Evolutionary conservation across 495 filamentous ascomycete genomes (phyloP), one percentile per base, ranked within the genome.

Genomic region (Penicillium maclennaniae): DNA sequence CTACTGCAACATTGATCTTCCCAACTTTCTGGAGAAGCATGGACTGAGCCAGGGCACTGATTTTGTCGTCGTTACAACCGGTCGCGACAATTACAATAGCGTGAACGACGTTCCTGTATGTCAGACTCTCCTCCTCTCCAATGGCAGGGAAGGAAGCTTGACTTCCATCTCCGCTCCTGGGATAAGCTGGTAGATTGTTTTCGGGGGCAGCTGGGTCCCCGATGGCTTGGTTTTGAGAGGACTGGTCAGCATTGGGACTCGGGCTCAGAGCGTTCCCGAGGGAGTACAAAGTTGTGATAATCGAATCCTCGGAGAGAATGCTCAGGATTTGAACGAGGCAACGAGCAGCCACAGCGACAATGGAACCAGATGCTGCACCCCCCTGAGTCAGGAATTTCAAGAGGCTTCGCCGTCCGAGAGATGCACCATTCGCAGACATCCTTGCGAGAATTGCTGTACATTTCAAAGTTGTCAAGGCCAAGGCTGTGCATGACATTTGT

Each of bases 1-100:
- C 91, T 7, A 96, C 84, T 1, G 79, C 67, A 52, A 79, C 71
- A 62, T 80, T 92, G 36, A 96, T 77, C 61, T 91, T 92, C 8
- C 86, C 85, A 56, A 97, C 82, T 66, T 97, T 95, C 60, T 97
- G 93, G 7, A 96, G 71, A 16, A 98, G 80, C 87, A 97, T 97
- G 5, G 91, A 92, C 60, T 95, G 87, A n/a, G 91, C 91, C 48
- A 98, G 77, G 12, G 92, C 95, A 20, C 86, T 92, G 42, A 97
- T 93, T 69, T 96, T 95, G 34, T 89, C 84, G 55, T 98, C 92
- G 41, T 86, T 80, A 66, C 86, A 91, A 49, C 78, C 82, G 31
- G 76, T 85, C 1, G 95, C 90, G 61, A 97, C 88, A 26, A 83
- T 84, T 55, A 92, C 91, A 55, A 97, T 92, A 6, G 92, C 87